Evolutionary conservation across 2,329 filamentous ascomycete genomes (phyloP).

Genomic region (Tolypocladium tropicale): DNA sequence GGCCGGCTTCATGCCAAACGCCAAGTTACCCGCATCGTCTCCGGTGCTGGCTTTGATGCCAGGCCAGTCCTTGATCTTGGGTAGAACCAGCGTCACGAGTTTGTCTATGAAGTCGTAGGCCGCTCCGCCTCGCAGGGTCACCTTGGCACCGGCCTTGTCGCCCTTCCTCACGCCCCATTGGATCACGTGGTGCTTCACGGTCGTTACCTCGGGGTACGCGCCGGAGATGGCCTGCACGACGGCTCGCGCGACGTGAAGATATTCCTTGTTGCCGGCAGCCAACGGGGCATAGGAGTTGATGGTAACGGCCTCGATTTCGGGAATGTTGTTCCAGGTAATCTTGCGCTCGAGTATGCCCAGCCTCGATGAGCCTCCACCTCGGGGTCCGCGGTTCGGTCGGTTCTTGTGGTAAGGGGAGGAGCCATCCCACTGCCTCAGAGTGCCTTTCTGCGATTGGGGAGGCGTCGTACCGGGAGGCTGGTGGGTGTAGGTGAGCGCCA

Average conservation of each 20-base stretch:
- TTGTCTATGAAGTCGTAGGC: slow-evolving; percentile 90
- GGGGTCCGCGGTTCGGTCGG: slow-evolving; percentile 71
- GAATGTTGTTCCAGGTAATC: slow-evolving; percentile 75
- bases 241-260: slow-evolving; percentile 75
- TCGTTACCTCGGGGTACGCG: slow-evolving; percentile 59
- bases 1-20: slow-evolving; percentile 67
- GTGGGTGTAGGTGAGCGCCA: slow-evolving; percentile 84
- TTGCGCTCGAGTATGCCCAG: slow-evolving; percentile 63
- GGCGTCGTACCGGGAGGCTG: slow-evolving; percentile 61
- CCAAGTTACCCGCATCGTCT: slow-evolving; percentile 80
- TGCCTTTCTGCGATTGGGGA: slow-evolving; percentile 40
- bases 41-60: slow-evolving; percentile 58
- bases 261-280: slow-evolving; percentile 59
- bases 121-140: slow-evolving; percentile 64
- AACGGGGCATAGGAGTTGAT: slow-evolving; percentile 67
- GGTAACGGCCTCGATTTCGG: slow-evolving; percentile 69
- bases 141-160: slow-evolving; percentile 65
- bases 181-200: slow-evolving; percentile 58
- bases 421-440: slow-evolving; percentile 77
- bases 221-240: slow-evolving; percentile 80
- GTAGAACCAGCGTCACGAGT: slow-evolving; percentile 79
- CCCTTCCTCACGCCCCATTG: slow-evolving; percentile 67
- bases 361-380: slow-evolving; percentile 56
- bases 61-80: slow-evolving; percentile 91
- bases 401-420: slow-evolving; percentile 93